These are phyloP conservation scores for Boeremia lycopersici DNA, from an alignment of 2,329 filamentous ascomycete species.

Conservation along the genomic window DNA sequence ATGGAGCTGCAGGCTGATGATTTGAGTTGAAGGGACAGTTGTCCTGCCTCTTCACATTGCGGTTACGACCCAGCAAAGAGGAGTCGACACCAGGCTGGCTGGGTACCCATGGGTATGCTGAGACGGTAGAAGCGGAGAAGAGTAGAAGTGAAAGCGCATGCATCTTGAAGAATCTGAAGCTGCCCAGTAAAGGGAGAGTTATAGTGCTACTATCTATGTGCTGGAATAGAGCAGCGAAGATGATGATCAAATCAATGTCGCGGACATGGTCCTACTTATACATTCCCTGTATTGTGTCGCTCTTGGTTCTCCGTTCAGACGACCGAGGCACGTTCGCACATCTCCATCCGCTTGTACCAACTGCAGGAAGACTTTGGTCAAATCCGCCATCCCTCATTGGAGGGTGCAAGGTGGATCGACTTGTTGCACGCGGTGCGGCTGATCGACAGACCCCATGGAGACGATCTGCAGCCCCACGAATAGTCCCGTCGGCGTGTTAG, in stretches of 20 bases:
- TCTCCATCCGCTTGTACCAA: neutral
- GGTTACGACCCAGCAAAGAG: conserved; percentile 17
- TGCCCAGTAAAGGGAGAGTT: conserved; percentile 1
- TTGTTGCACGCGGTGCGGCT: conserved; percentile 6
- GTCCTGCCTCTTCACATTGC: conserved; percentile 21
- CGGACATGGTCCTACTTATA: conserved; percentile 11
- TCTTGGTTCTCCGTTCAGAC: conserved; percentile 4
- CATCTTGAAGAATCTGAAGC: conserved; percentile 16
- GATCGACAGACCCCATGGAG: conserved; percentile 11
- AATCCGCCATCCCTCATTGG: conserved; percentile 11
- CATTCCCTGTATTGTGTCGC: conserved; percentile 2
- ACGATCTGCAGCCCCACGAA: conserved; percentile 7
- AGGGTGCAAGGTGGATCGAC: neutral
- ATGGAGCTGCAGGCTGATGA: conserved; percentile 31
- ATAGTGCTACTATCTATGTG: neutral
- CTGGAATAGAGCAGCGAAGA: neutral
- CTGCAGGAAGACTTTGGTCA: neutral
- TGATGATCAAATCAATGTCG: neutral
- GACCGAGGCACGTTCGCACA: conserved; percentile 10
- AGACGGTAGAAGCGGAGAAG: conserved; percentile 22
- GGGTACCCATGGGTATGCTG: conserved; percentile 29
- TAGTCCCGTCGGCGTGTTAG: neutral
- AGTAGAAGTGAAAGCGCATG: conserved; percentile 23
- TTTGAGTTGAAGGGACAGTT: conserved; percentile 32
- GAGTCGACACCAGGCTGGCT: conserved; percentile 27